Evolutionary conservation across 306 rosid genomes (phyloP).

Genomic region (cucumber (Cucumis sativus)): DNA sequence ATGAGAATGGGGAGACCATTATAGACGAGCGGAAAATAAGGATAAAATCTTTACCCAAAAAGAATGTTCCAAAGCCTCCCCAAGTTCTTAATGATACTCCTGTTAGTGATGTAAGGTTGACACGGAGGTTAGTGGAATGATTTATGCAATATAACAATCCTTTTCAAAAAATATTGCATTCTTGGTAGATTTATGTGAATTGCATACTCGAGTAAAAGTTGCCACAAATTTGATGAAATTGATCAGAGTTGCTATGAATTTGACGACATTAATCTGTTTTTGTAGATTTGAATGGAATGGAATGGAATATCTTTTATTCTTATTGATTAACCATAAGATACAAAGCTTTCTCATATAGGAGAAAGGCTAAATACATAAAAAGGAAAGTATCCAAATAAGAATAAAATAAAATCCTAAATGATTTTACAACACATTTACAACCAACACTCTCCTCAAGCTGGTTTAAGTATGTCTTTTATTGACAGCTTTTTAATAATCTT

Average conservation of each 20-base stretch:
- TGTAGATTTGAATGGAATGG: no score
- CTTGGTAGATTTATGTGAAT: not conserved
- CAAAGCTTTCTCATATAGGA: no score
- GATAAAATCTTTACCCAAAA: constrained; percentile 84
- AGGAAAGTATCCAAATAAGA: no score
- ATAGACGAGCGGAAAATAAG: constrained; percentile 95
- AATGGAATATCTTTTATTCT: no score
- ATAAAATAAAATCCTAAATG: no score
- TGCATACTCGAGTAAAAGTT: not conserved
- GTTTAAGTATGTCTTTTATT: no score
- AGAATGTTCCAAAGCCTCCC: constrained; percentile 34
- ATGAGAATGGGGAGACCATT: constrained; percentile 95
- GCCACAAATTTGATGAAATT: not conserved
- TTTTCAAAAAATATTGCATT: not conserved
- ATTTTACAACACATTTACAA: no score
- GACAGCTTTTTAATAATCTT: no score
- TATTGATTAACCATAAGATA: no score
- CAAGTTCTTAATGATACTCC: constrained; percentile 53
- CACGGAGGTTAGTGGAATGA: constrained; percentile 47
- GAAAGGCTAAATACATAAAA: no score
- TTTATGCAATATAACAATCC: not conserved
- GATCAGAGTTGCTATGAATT: not conserved
- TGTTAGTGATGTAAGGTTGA: constrained; percentile 55
- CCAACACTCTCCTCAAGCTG: no score
- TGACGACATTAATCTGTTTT: not conserved